Conservation (phyloP, 2,329 filamentous ascomycete species). For the Penicillium sumatraense region DNA sequence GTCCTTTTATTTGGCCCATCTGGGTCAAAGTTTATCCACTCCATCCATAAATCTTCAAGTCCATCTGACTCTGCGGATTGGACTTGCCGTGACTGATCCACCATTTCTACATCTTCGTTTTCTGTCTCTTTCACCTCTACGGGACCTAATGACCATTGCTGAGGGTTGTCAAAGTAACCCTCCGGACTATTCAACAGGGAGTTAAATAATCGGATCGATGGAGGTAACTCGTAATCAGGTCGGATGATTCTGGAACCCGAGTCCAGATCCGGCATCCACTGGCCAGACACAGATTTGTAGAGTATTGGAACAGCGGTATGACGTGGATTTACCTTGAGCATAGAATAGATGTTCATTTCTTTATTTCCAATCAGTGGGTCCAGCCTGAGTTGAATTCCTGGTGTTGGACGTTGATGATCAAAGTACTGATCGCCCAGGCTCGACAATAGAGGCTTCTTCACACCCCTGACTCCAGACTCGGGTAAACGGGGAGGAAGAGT, state of each 20-base stretch:
- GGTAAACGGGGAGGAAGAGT: neutral
- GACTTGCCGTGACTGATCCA: no score
- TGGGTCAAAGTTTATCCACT: neutral
- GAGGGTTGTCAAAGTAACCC: neutral
- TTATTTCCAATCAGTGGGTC: neutral
- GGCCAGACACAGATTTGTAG: neutral
- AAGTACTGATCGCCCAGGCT: neutral
- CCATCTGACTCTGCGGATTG: neutral
- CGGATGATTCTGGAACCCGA: no score
- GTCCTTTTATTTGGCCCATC: neutral
- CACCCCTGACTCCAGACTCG: neutral
- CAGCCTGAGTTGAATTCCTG: neutral
- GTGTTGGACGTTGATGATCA: neutral
- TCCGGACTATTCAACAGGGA: neutral
- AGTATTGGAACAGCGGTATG: neutral
- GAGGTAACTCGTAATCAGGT: neutral
- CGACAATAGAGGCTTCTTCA: neutral
- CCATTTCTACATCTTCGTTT: neutral
- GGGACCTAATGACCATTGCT: neutral
- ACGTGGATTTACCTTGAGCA: neutral
- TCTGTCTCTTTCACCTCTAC: neutral
- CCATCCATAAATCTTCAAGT: neutral
- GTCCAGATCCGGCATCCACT: no score
- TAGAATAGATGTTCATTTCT: neutral
- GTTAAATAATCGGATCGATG: neutral